Conservation (phyloP, 257 asterid genomes). For the Craterostigma plantagineum region DNA sequence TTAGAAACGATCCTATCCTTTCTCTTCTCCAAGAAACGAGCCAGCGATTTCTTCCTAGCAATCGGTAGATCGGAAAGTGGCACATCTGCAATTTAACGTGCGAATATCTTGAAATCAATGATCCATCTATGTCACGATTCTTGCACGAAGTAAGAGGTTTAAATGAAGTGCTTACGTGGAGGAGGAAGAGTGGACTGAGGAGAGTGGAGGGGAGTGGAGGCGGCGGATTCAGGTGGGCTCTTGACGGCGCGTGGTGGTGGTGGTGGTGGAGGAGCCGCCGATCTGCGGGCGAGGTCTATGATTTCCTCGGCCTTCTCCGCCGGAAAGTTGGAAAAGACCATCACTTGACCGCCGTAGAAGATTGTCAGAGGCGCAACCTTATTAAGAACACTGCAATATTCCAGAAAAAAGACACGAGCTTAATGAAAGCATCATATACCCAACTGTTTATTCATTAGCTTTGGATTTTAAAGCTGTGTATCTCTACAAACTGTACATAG, state of each 20-base stretch:
- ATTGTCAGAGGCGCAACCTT: conserved; percentile 22
- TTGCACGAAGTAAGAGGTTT: too few species aligned
- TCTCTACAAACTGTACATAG: too few species aligned
- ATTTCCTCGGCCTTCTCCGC: conserved; percentile 30
- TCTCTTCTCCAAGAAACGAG: conserved; percentile 52
- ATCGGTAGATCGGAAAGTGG: conserved; percentile 35
- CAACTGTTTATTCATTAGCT: too few species aligned
- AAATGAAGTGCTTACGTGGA: not conserved
- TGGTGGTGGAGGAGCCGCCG: conserved; percentile 5
- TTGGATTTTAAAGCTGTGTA: too few species aligned
- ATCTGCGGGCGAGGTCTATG: conserved; percentile 16
- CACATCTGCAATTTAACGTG: not conserved
- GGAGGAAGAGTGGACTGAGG: conserved; percentile 14
- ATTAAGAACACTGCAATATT: conserved; percentile 10
- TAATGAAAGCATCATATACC: too few species aligned
- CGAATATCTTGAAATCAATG: not conserved
- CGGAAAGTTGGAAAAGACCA: conserved; percentile 21
- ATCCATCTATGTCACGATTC: not conserved
- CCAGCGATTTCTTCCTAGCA: conserved; percentile 37
- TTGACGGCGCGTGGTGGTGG: conserved; percentile 12
- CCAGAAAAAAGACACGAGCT: too few species aligned
- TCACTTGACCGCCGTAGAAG: conserved; percentile 28
- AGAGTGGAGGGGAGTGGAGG: conserved; percentile 5
- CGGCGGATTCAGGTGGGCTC: conserved; percentile 21
- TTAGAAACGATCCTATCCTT: conserved; percentile 24